A percentile compares a stretch with the other conserved stretches of the same genome.
These are phyloP conservation scores for Scutellaria galericulata DNA, from an alignment of 257 asterid genomes.

Conservation along the genomic window DNA sequence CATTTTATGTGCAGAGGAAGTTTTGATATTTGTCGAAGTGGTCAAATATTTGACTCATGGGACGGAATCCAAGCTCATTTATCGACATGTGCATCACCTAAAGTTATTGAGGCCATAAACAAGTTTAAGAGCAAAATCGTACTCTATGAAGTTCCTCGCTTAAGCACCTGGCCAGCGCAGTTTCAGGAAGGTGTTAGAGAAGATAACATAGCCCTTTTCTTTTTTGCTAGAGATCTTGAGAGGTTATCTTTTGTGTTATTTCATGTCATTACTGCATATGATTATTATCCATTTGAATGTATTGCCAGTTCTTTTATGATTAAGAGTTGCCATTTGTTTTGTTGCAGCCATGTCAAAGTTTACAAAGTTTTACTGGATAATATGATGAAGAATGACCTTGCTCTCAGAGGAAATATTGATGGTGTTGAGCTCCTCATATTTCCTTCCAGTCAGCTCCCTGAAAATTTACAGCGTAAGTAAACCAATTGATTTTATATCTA, in stretches of 20 bases:
- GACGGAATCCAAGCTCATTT: slow-evolving; percentile 93
- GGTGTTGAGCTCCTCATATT: slow-evolving; percentile 88
- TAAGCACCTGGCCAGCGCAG: slow-evolving; percentile 82
- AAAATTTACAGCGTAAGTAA: slow-evolving; percentile 74
- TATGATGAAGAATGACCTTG: slow-evolving; percentile 87
- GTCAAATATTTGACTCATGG: slow-evolving; percentile 49
- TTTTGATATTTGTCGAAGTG: slow-evolving; percentile 69
- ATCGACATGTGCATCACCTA: slow-evolving; percentile 76
- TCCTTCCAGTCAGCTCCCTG: slow-evolving; percentile 88
- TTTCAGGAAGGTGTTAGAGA: slow-evolving; percentile 87
- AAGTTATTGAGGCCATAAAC: slow-evolving; percentile 61
- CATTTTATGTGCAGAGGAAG: slow-evolving; percentile 68
- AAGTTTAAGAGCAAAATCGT: slow-evolving; percentile 62
- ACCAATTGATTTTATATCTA: slow-evolving; percentile 14
- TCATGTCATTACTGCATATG: slow-evolving; percentile 12
- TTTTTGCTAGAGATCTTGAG: slow-evolving; percentile 77
- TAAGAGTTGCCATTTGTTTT: slow-evolving; percentile 38
- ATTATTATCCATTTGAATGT: slow-evolving; percentile 24
- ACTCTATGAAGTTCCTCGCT: slow-evolving; percentile 79
- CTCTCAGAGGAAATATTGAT: slow-evolving; percentile 71
- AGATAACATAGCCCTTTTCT: slow-evolving; percentile 81
- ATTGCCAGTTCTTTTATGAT: slow-evolving; percentile 24
- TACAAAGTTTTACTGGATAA: slow-evolving; percentile 72
- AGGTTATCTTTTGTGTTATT: slow-evolving; percentile 48
- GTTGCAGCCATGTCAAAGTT: slow-evolving; percentile 73